Evolutionary conservation across 768 basidiomycete genomes (phyloP).

Genomic region (Phanerodontia chrysosporium): DNA sequence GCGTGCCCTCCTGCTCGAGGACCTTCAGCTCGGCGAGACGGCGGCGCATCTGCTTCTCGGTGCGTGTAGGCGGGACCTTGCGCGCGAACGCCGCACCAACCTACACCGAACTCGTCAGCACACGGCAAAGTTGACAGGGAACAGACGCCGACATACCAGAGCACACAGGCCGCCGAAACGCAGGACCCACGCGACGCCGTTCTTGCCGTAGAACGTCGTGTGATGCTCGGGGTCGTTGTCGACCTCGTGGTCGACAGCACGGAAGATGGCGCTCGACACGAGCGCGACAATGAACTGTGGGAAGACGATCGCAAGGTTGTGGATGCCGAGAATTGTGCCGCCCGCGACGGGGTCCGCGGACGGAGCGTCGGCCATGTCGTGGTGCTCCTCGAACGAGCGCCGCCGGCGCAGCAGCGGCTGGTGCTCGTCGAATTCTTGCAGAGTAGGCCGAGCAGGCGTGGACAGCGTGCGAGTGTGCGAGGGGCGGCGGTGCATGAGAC

Average conservation of each 20-base stretch:
- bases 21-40: slow-evolving; percentile 77
- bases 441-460: slow-evolving; percentile 34
- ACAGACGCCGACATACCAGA: slow-evolving; percentile 36
- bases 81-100: slow-evolving; percentile 75
- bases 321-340: slow-evolving; percentile 90
- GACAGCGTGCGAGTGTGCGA: slow-evolving; percentile 54
- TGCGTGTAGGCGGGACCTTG: slow-evolving; percentile 82
- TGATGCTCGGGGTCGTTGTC: slow-evolving; percentile 40
- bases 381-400: slow-evolving; percentile 51
- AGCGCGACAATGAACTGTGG: slow-evolving; percentile 91
- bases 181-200: slow-evolving; percentile 91
- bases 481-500: slow-evolving; percentile 30
- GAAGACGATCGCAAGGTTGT: slow-evolving; percentile 92
- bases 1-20: slow-evolving; percentile 55
- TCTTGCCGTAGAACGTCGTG: slow-evolving; percentile 71
- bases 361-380: slow-evolving; percentile 27
- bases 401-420: slow-evolving; percentile 59
- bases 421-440: slow-evolving; percentile 34
- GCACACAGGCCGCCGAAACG: slow-evolving; percentile 90
- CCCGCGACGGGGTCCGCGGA: slow-evolving; percentile 60
- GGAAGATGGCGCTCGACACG: slow-evolving; percentile 85
- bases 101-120: slow-evolving; percentile 19
- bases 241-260: slow-evolving; percentile 61
- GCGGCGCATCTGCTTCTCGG: slow-evolving; percentile 86
- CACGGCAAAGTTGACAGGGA: neutral